Conservation (phyloP, 2,329 filamentous ascomycete species). For the Fusarium floridanum region DNA sequence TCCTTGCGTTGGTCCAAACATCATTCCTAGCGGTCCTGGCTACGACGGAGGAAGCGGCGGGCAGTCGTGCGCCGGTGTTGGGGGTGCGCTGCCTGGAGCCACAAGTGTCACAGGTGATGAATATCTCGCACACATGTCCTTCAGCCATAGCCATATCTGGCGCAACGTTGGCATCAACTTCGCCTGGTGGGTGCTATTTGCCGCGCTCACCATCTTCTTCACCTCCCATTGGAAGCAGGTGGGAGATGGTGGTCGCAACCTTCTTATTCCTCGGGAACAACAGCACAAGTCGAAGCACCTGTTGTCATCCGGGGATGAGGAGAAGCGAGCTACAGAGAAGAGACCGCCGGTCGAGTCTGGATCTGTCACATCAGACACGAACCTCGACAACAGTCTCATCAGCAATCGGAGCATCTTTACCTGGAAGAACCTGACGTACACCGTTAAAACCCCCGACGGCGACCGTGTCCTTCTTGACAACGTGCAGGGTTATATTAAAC, state of each 20-base stretch:
- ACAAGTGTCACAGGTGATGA: slow-evolving; percentile 11
- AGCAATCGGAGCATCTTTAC: slow-evolving; percentile 64
- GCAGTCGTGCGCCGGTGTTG: neutral
- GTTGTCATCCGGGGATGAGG: neutral
- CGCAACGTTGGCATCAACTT: slow-evolving; percentile 30
- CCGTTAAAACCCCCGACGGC: slow-evolving; percentile 76
- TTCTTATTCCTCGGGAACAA: neutral
- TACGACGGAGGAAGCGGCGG: slow-evolving; percentile 14
- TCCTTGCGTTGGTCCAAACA: slow-evolving; percentile 55
- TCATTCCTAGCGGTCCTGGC: slow-evolving; percentile 43
- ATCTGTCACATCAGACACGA: neutral
- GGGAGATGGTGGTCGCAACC: neutral
- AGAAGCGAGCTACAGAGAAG: neutral
- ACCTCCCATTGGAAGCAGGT: slow-evolving; percentile 16
- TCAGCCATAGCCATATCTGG: slow-evolving; percentile 20
- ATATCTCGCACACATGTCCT: slow-evolving; percentile 5
- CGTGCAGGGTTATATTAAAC: slow-evolving; percentile 80
- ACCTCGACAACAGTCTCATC: slow-evolving; percentile 6
- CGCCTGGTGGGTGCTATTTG: slow-evolving; percentile 4
- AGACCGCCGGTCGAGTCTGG: neutral
- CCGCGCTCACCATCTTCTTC: slow-evolving; percentile 28
- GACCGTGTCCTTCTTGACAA: slow-evolving; percentile 74
- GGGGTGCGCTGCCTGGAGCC: neutral
- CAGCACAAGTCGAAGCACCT: slow-evolving; percentile 10
- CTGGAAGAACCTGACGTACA: slow-evolving; percentile 78